Percentiles rank a stretch among this genome's conserved stretches.
Evolutionary conservation across 1,284 basidiomycete genomes (phyloP).

Genomic region (Cryptococcus floricola): DNA sequence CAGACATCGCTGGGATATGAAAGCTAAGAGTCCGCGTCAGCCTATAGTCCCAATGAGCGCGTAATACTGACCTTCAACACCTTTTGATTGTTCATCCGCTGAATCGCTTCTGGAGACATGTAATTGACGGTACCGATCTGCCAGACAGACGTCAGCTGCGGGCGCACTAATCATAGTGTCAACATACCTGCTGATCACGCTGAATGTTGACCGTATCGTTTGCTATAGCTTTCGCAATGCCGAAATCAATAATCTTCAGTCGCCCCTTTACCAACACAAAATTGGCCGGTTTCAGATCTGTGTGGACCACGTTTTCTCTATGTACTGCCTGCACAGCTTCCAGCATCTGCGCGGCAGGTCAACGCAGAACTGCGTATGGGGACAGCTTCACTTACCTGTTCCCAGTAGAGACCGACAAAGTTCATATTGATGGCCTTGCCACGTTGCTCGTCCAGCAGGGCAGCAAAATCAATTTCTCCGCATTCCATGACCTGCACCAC

Average conservation of each 20-base stretch:
- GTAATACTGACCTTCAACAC: constrained; percentile 42
- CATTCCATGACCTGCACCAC: constrained; percentile 72
- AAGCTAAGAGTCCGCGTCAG: constrained; percentile 20
- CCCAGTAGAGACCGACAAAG: constrained; percentile 91
- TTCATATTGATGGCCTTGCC: constrained; percentile 80
- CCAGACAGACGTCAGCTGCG: not conserved
- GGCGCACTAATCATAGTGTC: not conserved
- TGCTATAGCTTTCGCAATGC: constrained; percentile 93
- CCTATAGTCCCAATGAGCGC: not conserved
- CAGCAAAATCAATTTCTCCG: constrained; percentile 83
- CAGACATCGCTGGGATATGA: constrained; percentile 83
- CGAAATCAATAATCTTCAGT: constrained; percentile 92
- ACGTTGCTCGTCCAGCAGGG: constrained; percentile 72
- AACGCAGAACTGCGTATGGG: not conserved
- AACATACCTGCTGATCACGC: constrained; percentile 75
- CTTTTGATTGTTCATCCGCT: constrained; percentile 52
- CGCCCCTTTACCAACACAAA: constrained; percentile 91
- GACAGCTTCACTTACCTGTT: constrained; percentile 61
- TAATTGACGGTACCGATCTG: constrained; percentile 92
- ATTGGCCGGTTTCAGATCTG: constrained; percentile 92
- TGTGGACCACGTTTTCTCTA: constrained; percentile 93
- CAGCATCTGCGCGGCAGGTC: constrained; percentile 64
- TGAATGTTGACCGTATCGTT: constrained; percentile 97
- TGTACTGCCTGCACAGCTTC: constrained; percentile 93
- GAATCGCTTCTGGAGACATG: constrained; percentile 92